Conservation (phyloP, 306 rosid genomes). For the Macrotyloma uniflorum region DNA sequence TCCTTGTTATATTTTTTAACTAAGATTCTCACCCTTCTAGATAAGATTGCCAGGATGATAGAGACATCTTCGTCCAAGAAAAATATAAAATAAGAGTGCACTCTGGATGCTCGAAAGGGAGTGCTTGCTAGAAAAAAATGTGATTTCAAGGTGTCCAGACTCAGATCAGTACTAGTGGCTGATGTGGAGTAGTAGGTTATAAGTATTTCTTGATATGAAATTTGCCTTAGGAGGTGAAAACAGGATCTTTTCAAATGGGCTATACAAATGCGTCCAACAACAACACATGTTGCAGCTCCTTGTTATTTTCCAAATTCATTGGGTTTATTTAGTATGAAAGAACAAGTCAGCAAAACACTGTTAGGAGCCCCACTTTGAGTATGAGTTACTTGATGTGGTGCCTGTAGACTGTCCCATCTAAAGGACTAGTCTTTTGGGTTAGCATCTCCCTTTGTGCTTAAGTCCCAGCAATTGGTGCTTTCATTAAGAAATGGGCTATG, state of each 20-base stretch:
- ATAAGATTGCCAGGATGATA: background rate
- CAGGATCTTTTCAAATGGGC: background rate
- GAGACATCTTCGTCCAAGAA: background rate
- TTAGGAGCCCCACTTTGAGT: too few species aligned
- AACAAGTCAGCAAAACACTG: background rate
- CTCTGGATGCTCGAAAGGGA: background rate
- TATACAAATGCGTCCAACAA: background rate
- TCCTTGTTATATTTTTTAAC: background rate
- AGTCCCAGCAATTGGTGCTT: too few species aligned
- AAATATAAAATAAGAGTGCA: background rate
- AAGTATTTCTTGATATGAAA: background rate
- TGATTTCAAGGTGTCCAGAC: background rate
- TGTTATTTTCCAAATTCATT: slow-evolving; percentile 4
- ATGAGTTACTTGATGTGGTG: too few species aligned
- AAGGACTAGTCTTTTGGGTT: too few species aligned
- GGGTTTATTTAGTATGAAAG: slow-evolving; percentile 5
- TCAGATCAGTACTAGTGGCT: background rate
- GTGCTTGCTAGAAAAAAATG: background rate
- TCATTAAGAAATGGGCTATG: too few species aligned
- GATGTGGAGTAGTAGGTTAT: background rate
- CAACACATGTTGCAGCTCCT: background rate
- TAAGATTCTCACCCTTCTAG: background rate
- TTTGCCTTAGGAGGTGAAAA: background rate
- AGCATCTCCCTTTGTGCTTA: too few species aligned
- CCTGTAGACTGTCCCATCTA: too few species aligned